Percentiles rank a stretch among this genome's conserved stretches.
Conservation (phyloP, 106 monocot species). For the Cymbidium sinense region DNA sequence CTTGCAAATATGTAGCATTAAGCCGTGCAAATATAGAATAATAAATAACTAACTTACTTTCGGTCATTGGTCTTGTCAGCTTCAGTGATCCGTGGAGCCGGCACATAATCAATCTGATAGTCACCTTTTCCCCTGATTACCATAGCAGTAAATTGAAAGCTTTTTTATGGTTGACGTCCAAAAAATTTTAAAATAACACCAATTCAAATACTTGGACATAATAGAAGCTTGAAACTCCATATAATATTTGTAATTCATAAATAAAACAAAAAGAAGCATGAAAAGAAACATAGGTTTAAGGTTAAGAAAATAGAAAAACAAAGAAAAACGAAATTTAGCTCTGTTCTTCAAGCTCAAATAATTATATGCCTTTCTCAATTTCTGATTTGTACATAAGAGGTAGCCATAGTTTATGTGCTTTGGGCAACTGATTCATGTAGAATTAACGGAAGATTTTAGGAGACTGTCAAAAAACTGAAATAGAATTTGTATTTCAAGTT, state of each 20-base stretch:
- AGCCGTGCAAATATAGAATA: not conserved
- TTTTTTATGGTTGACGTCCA: not conserved
- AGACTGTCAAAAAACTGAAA: not conserved
- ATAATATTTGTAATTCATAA: not conserved
- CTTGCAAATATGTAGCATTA: not conserved
- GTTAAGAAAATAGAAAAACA: not conserved
- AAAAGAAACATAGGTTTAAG: not conserved
- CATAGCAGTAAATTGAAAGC: not conserved
- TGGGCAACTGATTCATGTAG: not conserved
- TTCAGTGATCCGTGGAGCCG: slow-evolving; percentile 78
- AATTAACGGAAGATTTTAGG: not conserved
- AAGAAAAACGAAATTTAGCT: not conserved
- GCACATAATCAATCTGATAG: slow-evolving; percentile 78
- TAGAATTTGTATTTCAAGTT: not conserved
- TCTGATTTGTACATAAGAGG: not conserved
- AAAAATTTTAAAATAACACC: not conserved
- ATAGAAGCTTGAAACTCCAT: not conserved
- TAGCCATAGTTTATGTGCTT: not conserved
- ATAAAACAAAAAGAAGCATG: not conserved
- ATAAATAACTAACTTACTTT: slow-evolving; percentile 32
- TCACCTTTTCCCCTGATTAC: slow-evolving; percentile 75
- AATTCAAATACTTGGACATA: not conserved
- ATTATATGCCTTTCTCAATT: not conserved
- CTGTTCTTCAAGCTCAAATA: not conserved
- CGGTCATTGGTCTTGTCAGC: slow-evolving; percentile 77